These are phyloP conservation scores for Pseudopyricularia javanii DNA, from an alignment of 2,329 filamentous ascomycete species.

Conservation along the genomic window DNA sequence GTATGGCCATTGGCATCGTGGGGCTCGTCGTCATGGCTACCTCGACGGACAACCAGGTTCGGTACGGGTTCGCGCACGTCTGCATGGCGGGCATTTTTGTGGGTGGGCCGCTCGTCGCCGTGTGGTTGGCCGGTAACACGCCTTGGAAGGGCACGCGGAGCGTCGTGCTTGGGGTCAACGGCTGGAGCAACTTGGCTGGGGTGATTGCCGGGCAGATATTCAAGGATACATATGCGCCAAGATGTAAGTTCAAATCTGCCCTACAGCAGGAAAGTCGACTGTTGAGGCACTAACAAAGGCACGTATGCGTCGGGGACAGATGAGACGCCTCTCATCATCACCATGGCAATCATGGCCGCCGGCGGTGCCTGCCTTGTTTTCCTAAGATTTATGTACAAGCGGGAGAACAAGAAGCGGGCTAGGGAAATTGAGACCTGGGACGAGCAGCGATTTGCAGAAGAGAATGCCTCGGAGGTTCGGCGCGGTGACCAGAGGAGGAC, in stretches of 20 bases:
- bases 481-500: too few species aligned
- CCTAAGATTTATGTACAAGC: too few species aligned
- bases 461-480: too few species aligned
- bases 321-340: too few species aligned
- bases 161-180: constrained; percentile 39
- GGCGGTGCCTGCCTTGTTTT: too few species aligned
- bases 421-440: too few species aligned
- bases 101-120: constrained; percentile 37
- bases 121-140: constrained; percentile 42
- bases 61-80: constrained; percentile 11
- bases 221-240: constrained; percentile 11
- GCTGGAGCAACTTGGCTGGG: constrained; percentile 25
- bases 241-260: constrained; percentile 4
- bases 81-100: constrained; percentile 23
- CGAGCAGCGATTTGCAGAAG: too few species aligned
- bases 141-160: constrained; percentile 38
- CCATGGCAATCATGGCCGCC: too few species aligned
- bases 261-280: too few species aligned
- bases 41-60: constrained; percentile 7
- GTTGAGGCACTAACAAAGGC: too few species aligned
- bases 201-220: constrained; percentile 13
- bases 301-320: too few species aligned
- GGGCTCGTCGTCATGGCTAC: constrained; percentile 11
- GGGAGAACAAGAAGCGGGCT: too few species aligned
- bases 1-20: constrained; percentile 8